Evolutionary conservation across 2,329 filamentous ascomycete genomes (phyloP), one percentile per base, ranked within the genome.

Genomic region (Paecilomyces niveus): DNA sequence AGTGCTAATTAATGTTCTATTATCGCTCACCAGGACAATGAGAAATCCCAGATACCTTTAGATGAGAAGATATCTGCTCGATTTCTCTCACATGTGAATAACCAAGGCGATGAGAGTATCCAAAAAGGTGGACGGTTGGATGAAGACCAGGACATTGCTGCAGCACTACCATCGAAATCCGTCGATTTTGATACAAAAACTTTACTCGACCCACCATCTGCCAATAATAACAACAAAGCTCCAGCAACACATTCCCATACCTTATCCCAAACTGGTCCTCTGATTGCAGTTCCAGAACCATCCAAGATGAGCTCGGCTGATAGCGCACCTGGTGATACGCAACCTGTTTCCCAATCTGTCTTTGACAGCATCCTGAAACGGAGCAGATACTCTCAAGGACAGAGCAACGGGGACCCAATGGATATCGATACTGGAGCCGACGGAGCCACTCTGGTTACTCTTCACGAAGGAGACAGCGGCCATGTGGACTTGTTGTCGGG

Each of bases 291-390:
- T 4, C 58, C 67, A 8, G 64, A 64, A 7, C 64, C 64, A 31
- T 66, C 65, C 33, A 72, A 68, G 53, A 76, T 76, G 72, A 68
- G 65, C 35, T 69, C 68, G 22, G 67, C 66, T 29, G 70, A 72
- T n/a, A 67, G 67, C 52, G 64, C 65, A 3, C 69, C 73, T 24
- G 71, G 72, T 22, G 76, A 78, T 60, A 79, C 77, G 9, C 76
- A 79, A 63, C 70, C 74, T 15, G 67, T 79, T 50, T 78, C 77
- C 4, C 76, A 76, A 58, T 77, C 76, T 11, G 71, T 76, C 22
- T 77, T 72, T 55, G 75, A 78, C 57, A 69, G 67, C 21, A 64
- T 78, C 35, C 70, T 78, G 45, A 66, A 67, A 53, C 68, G 71
- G 56, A 76, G 74, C 62, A 67, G 68, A 54, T 68, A 71, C 18